Evolutionary conservation across 2,329 filamentous ascomycete species (phyloP).

Genomic region (Amauroascus verrucosus): DNA sequence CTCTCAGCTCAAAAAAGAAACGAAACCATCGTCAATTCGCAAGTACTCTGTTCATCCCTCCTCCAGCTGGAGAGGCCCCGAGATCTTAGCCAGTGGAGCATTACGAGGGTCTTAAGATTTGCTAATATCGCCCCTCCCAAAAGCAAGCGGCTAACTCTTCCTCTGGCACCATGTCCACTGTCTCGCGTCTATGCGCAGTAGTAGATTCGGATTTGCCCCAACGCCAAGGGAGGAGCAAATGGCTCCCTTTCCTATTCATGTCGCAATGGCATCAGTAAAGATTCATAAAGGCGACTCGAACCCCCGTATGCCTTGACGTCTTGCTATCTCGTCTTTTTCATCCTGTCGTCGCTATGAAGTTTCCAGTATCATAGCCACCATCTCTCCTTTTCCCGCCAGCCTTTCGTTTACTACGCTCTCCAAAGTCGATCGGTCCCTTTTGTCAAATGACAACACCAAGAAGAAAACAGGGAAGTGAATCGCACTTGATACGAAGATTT

Average conservation of each 20-base stretch:
- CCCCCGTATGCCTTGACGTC: not conserved
- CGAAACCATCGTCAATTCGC: not conserved
- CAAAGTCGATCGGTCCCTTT: not conserved
- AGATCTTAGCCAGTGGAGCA: slow-evolving; percentile 7
- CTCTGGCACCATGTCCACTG: slow-evolving; percentile 1
- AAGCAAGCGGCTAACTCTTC: slow-evolving; percentile 2
- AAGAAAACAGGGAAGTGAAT: not conserved
- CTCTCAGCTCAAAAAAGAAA: not conserved
- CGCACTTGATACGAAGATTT: slow-evolving; percentile 2
- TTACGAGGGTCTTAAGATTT: slow-evolving; percentile 6
- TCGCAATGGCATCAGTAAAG: slow-evolving; percentile 1
- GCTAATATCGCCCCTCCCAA: slow-evolving; percentile 4
- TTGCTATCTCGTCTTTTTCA: not conserved
- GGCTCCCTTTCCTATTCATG: not conserved
- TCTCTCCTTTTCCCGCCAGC: not conserved
- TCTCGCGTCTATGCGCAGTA: slow-evolving; percentile 1
- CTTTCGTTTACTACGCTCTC: not conserved
- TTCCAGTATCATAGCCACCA: not conserved
- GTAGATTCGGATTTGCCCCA: slow-evolving; percentile 9
- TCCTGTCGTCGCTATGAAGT: not conserved
- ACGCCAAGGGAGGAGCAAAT: slow-evolving; percentile 9
- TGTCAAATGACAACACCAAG: not conserved
- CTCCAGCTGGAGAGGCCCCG: not conserved
- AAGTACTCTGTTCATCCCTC: not conserved
- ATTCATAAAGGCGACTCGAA: slow-evolving; percentile 8